phyloP scores from a whole-genome alignment of 2,329 filamentous ascomycete species.

The Epicoccum nigrum region DNA sequence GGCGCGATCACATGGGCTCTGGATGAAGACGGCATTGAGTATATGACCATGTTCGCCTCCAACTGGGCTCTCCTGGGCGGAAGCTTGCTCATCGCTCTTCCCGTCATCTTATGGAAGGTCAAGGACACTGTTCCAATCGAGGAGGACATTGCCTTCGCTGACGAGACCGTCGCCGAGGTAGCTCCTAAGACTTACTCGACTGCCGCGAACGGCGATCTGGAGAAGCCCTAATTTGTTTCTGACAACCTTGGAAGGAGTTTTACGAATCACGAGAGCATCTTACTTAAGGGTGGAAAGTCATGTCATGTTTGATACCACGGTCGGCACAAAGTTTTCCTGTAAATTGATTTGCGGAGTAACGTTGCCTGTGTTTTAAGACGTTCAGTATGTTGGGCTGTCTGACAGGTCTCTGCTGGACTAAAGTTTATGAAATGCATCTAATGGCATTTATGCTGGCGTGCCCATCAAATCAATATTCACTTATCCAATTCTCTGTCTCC shows the following conservation, averaged over 20 bases:
- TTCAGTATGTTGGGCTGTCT: constrained; percentile 19
- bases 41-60: constrained; percentile 73
- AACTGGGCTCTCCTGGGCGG: constrained; percentile 78
- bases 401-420: constrained; percentile 32
- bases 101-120: constrained; percentile 79
- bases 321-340: constrained; percentile 23
- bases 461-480: constrained; percentile 4
- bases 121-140: constrained; percentile 81
- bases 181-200: constrained; percentile 35
- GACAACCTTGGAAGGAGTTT: no score
- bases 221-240: constrained; percentile 35
- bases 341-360: constrained; percentile 31
- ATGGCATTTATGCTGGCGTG: constrained; percentile 8
- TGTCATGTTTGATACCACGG: constrained; percentile 29
- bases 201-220: constrained; percentile 22
- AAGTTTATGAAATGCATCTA: no score
- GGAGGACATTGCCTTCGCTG: constrained; percentile 82
- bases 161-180: constrained; percentile 80
- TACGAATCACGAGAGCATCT: constrained; percentile 14
- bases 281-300: constrained; percentile 13
- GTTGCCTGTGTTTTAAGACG: constrained; percentile 22
- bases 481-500: background rate
- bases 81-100: constrained; percentile 77
- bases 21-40: constrained; percentile 65
- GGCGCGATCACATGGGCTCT: constrained; percentile 77